These are phyloP conservation scores for Eleusine indica DNA, from an alignment of 176 grass and related monocot genomes.

Conservation along the genomic window DNA sequence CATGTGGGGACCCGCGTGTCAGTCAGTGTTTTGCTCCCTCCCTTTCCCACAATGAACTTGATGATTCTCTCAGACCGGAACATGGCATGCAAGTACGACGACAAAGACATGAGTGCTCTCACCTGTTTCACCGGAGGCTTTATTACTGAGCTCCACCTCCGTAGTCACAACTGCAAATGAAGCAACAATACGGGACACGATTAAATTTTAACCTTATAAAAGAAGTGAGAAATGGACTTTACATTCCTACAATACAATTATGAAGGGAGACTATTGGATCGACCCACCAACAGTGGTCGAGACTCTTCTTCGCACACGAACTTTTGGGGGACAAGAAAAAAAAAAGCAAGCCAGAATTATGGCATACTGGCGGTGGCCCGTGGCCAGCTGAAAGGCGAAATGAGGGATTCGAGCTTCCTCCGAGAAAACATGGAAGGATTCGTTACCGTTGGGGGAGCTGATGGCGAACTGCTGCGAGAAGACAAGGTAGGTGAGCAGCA, in stretches of 20 bases:
- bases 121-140: constrained; percentile 8
- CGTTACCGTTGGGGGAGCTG: constrained; percentile 18
- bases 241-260: background rate
- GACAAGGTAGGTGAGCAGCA: constrained; percentile 59
- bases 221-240: background rate
- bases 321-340: background rate
- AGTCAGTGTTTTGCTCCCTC: too few species aligned
- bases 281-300: background rate
- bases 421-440: background rate
- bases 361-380: background rate
- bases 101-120: background rate
- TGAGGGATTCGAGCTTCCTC: background rate
- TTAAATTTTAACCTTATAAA: background rate
- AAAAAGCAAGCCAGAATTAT: background rate
- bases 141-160: background rate
- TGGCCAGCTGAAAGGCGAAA: background rate
- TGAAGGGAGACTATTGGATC: background rate
- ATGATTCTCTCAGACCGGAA: background rate
- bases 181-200: background rate
- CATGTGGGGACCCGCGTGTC: background rate
- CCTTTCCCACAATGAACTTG: too few species aligned
- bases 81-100: background rate
- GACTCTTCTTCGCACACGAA: background rate
- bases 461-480: constrained; percentile 44
- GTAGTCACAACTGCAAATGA: background rate